These are phyloP conservation scores for Pterocarpus santalinus DNA, from an alignment of 306 rosid species.

Conservation along the genomic window DNA sequence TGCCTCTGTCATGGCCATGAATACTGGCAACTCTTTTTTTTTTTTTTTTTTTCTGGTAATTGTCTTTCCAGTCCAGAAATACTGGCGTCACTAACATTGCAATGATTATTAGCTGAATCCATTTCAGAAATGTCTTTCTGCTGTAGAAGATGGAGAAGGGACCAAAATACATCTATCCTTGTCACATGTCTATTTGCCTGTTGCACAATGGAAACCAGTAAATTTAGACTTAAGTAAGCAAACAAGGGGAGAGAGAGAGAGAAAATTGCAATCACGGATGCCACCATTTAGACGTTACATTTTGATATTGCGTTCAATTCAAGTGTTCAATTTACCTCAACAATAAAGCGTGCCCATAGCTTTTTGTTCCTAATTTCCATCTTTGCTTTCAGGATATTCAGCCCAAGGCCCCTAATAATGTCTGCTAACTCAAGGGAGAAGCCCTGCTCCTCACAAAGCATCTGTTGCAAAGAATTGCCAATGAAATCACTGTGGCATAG, in stretches of 20 bases:
- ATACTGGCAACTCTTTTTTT: constrained; percentile 47
- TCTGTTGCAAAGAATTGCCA: constrained; percentile 56
- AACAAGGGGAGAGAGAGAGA: neutral
- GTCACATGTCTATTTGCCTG: constrained; percentile 72
- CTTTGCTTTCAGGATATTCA: constrained; percentile 80
- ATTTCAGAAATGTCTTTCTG: constrained; percentile 48
- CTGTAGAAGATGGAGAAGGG: constrained; percentile 74
- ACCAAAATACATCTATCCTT: constrained; percentile 80
- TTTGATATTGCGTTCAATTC: neutral
- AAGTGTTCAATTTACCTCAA: constrained; percentile 65
- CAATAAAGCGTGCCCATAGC: constrained; percentile 80
- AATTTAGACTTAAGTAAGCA: neutral
- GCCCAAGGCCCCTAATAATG: constrained; percentile 66
- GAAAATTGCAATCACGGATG: neutral
- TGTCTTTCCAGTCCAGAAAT: constrained; percentile 37
- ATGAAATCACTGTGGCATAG: neutral
- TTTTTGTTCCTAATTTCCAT: constrained; percentile 75
- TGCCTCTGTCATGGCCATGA: constrained; percentile 55
- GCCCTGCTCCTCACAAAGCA: constrained; percentile 82
- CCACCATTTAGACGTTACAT: constrained; percentile 7
- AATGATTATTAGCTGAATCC: constrained; percentile 52
- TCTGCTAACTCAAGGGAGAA: constrained; percentile 86
- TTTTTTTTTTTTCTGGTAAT: constrained; percentile 37
- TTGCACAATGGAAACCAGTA: constrained; percentile 34
- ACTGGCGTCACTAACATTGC: constrained; percentile 48